A percentile compares a stretch with the other conserved stretches of the same genome.
phyloP scores from a whole-genome alignment of 805 yeast species.

The Kodamaea restingae region DNA sequence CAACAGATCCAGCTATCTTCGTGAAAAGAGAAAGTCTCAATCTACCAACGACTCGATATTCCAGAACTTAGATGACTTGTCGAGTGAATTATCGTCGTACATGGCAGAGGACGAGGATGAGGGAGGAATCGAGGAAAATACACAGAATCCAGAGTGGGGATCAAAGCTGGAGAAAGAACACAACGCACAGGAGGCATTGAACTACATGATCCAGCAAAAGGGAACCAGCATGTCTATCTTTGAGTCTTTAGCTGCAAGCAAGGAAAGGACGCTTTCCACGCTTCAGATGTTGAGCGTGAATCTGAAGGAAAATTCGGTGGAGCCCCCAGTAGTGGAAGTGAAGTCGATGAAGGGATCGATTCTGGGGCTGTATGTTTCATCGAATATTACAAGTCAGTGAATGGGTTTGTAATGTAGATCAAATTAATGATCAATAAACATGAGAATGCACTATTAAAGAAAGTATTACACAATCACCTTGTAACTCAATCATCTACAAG shows the following conservation, averaged over 20 bases:
- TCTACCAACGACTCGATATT: conserved; percentile 27
- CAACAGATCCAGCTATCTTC: conserved; percentile 9
- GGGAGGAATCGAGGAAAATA: neutral
- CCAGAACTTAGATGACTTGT: conserved; percentile 26
- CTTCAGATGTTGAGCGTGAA: conserved; percentile 2
- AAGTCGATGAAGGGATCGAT: conserved; percentile 23
- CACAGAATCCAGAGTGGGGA: neutral
- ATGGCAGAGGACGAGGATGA: conserved; percentile 1
- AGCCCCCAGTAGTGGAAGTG: conserved; percentile 11
- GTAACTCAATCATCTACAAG: no score
- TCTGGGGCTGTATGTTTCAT: neutral
- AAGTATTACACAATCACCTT: no score
- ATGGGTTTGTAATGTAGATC: no score
- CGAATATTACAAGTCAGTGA: no score
- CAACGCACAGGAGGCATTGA: neutral
- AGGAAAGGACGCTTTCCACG: conserved; percentile 3
- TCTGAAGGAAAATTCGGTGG: neutral
- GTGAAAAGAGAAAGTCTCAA: conserved; percentile 12
- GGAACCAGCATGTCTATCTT: conserved; percentile 9
- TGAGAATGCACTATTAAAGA: no score
- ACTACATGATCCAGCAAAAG: conserved; percentile 3
- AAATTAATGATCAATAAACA: no score
- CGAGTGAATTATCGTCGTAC: conserved; percentile 22
- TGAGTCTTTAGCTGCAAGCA: conserved; percentile 4
- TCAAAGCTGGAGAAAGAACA: no score